phyloP scores from a whole-genome alignment of 2,329 filamentous ascomycete species.

The Tolypocladium endophyticum region DNA sequence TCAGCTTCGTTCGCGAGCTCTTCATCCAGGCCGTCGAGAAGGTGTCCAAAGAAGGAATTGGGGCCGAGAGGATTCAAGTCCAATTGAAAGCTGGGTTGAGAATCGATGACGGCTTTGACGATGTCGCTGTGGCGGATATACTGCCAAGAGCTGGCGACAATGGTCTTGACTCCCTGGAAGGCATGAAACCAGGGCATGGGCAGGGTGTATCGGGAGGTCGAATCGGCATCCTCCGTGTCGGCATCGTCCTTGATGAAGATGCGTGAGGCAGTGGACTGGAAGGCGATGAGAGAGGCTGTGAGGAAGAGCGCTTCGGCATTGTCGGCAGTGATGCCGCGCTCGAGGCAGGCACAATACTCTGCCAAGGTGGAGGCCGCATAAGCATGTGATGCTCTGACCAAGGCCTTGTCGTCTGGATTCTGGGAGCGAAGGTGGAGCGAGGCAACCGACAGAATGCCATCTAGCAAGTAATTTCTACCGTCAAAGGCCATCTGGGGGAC shows the following conservation, averaged over 20 bases:
- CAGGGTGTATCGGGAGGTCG: conserved; percentile 39
- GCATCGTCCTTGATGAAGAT: conserved; percentile 49
- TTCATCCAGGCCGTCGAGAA: conserved; percentile 47
- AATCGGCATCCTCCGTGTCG: conserved; percentile 20
- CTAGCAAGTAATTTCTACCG: conserved; percentile 47
- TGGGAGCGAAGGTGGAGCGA: conserved; percentile 50
- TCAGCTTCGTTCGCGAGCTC: conserved; percentile 32
- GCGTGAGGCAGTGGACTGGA: conserved; percentile 54
- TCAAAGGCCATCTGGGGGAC: conserved; percentile 52
- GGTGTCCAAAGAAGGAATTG: conserved; percentile 48
- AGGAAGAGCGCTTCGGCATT: conserved; percentile 56
- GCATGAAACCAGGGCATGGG: conserved; percentile 57
- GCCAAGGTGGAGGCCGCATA: conserved; percentile 55
- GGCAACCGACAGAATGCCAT: conserved; percentile 53
- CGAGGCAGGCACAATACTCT: conserved; percentile 47
- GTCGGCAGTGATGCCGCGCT: conserved; percentile 42
- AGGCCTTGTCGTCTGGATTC: conserved; percentile 44
- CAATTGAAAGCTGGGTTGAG: conserved; percentile 51
- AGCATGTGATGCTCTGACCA: conserved; percentile 52
- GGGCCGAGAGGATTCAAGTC: conserved; percentile 41
- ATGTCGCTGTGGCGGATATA: conserved; percentile 48
- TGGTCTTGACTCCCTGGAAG: conserved; percentile 56
- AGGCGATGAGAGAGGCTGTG: conserved; percentile 53
- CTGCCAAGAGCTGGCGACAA: conserved; percentile 54
- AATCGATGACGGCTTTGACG: conserved; percentile 52